Percentiles rank a stretch among this genome's conserved stretches.
Evolutionary conservation across 139 green algal genomes (phyloP).

Genomic region (Astrephomene gubernaculifera): DNA sequence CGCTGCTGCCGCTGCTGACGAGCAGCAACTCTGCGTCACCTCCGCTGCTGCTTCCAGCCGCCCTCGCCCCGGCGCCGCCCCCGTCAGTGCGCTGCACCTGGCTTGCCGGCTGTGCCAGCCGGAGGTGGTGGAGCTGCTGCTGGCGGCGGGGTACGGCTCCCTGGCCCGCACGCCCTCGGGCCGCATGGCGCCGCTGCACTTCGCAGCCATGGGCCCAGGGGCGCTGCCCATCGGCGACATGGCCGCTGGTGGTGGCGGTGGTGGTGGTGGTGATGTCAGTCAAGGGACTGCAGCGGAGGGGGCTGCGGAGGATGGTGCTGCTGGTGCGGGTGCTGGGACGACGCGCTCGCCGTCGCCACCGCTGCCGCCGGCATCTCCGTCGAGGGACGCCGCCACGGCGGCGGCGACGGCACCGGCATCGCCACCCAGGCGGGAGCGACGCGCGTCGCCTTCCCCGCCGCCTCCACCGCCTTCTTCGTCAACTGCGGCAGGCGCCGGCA

Average conservation of each 20-base stretch:
- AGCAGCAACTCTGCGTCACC: background rate
- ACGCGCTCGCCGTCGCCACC: background rate
- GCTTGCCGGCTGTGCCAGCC: constrained; percentile 17
- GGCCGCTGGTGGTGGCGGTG: background rate
- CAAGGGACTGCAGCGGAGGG: no score
- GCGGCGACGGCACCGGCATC: background rate
- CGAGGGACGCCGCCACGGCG: background rate
- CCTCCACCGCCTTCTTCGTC: background rate
- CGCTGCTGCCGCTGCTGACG: background rate
- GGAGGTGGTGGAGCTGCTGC: constrained; percentile 6
- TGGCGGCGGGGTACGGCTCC: constrained; percentile 28
- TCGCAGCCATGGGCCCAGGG: background rate
- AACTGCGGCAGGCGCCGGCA: background rate
- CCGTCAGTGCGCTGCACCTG: constrained; percentile 25
- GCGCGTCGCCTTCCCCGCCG: background rate
- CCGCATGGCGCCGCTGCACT: constrained; percentile 17
- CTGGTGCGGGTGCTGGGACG: no score
- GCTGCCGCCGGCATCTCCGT: background rate
- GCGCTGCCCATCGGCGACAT: background rate
- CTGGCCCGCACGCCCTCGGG: background rate
- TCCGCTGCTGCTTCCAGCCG: no score
- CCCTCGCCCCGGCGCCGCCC: background rate
- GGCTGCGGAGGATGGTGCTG: no score
- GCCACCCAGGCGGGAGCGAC: no score
- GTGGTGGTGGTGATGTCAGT: no score